Conservation (phyloP, 345 rosid genomes). For the Lepidium sativum region DNA sequence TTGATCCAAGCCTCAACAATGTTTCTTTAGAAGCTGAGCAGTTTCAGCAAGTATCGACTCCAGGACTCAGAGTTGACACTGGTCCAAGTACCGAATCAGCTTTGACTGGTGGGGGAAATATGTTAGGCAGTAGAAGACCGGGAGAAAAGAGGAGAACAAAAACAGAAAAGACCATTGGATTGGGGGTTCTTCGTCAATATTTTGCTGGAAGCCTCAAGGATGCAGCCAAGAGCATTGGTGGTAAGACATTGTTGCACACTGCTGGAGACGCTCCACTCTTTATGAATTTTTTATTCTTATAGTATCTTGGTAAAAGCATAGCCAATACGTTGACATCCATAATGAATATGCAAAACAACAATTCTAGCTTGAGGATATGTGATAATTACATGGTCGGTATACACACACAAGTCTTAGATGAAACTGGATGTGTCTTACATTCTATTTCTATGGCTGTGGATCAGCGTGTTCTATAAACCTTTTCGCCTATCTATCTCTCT, state of each 20-base stretch:
- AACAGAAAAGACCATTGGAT: conserved; percentile 79
- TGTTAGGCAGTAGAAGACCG: conserved; percentile 34
- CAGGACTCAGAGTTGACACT: conserved; percentile 25
- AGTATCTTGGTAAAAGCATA: background rate
- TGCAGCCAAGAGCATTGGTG: conserved; percentile 92
- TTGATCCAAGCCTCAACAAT: conserved; percentile 27
- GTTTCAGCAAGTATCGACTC: conserved; percentile 25
- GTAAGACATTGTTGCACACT: conserved; percentile 37
- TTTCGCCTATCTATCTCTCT: background rate
- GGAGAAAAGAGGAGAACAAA: conserved; percentile 63
- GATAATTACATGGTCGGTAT: background rate
- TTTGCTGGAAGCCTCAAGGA: conserved; percentile 96
- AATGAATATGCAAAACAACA: background rate
- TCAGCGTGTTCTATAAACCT: background rate
- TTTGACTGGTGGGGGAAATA: conserved; percentile 25
- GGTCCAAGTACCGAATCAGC: conserved; percentile 29
- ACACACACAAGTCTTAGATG: background rate
- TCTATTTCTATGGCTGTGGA: background rate
- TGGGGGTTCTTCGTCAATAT: conserved; percentile 74
- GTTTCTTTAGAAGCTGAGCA: conserved; percentile 33
- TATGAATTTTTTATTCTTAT: background rate
- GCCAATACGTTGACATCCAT: background rate
- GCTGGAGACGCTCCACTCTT: conserved; percentile 10
- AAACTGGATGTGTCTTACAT: background rate
- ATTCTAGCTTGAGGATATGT: background rate